Evolutionary conservation across 73 alveolate genomes (phyloP).

Genomic region (Paramecium tetraurelia): DNA sequence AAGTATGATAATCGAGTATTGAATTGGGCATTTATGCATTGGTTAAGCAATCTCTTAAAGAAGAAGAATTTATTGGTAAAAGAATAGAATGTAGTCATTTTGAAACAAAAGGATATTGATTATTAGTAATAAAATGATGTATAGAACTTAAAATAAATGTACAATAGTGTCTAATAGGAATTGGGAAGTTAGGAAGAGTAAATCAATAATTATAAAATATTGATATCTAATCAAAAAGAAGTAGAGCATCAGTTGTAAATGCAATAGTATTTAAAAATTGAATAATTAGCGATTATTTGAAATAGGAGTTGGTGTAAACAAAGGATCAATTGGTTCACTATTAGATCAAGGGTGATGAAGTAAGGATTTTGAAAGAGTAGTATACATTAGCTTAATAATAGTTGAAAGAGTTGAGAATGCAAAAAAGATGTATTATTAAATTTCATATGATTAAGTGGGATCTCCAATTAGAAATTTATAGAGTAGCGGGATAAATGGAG

Average conservation of each 20-base stretch:
- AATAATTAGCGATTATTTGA: slow-evolving; percentile 1
- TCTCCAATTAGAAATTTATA: not conserved
- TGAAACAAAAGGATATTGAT: not conserved
- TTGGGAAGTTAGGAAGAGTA: not conserved
- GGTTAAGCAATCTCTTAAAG: not conserved
- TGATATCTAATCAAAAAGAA: not conserved
- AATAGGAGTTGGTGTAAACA: not conserved
- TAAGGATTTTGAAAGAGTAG: not conserved
- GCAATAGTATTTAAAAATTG: not conserved
- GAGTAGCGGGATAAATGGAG: not conserved
- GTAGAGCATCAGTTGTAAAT: not conserved
- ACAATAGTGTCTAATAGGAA: not conserved
- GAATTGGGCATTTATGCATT: not conserved
- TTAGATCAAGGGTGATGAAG: not conserved
- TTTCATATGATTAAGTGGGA: not conserved
- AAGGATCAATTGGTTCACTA: not conserved
- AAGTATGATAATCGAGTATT: not conserved
- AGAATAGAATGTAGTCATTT: not conserved
- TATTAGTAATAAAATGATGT: not conserved
- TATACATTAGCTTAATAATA: not conserved
- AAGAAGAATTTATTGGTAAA: not conserved
- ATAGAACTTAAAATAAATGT: not conserved
- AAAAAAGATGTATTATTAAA: not conserved
- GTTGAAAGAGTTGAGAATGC: not conserved
- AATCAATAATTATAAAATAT: not conserved